Base-by-base conservation (phyloP, 495 filamentous ascomycete genomes). In the Aspergillus ellipticus region DNA sequence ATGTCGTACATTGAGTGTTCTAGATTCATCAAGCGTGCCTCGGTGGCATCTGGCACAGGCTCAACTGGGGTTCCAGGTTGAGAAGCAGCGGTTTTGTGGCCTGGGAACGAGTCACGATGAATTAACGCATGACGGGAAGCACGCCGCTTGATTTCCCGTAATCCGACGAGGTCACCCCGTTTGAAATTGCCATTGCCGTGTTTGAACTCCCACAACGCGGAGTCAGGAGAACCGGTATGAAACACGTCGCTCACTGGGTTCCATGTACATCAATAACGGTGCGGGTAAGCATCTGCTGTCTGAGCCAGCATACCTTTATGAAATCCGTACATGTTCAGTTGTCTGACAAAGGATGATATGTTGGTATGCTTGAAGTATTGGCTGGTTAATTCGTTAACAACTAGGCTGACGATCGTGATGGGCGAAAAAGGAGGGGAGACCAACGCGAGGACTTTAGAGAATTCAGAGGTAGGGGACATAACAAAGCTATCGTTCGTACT, bases 291-390 rank as follows among this genome's bases (percentile, higher is more conserved):
- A 31, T 31, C 37, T 29, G 31, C n/a, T 11, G 19, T 21, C 6
- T 20, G 28, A 20, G 21, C 43, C 49, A 19, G 41, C 79, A 48
- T 78, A 94, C 94, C 94, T 91, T 98, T 98, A 73, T 98, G 94
- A 76, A 98, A 98, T 2, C 94, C 94, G 63, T 98, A 98, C 94
- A 98, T 98, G 68, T 98, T 98, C 51, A 98, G 77, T 73, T 98
- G 94, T 47, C 94, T 85, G 33, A 98, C 94, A 67, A 98, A 98
- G 9, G 94, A 98, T 4, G 94, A 97, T 52, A 97, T 95, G 67
- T 98, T 98, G 56, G 94, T 98, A 70, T 98, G 94, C 67, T 98
- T 98, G 72, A 98, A 98, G 70, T 98, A 98, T 84, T 96, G 84
- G 54, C 85, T 88, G 65, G 45, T 37, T 33, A 16, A 61, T 43